Percentiles rank a stretch among this genome's conserved stretches.
These are phyloP conservation scores for Yamadazyma atlantica DNA, from an alignment of 1,139 yeast genomes.

Conservation along the genomic window DNA sequence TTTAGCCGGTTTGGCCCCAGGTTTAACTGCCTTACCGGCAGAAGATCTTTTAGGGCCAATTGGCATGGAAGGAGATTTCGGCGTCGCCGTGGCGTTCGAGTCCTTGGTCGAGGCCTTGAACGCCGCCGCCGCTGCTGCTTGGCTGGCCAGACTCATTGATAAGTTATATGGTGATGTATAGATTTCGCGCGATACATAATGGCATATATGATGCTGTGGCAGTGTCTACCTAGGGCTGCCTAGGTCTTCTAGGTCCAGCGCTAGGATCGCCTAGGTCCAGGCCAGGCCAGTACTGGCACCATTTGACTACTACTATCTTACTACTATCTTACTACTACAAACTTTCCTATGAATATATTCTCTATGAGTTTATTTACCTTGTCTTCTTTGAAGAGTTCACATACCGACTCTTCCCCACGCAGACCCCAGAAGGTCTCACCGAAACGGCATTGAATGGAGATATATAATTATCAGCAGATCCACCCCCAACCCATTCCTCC, in stretches of 20 bases:
- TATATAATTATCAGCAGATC: slow-evolving; percentile 84
- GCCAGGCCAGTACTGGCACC: no score
- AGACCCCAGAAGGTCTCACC: slow-evolving; percentile 65
- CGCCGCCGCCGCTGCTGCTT: slow-evolving; percentile 39
- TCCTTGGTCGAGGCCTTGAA: slow-evolving; percentile 18
- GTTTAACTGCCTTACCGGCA: background rate
- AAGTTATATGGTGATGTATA: no score
- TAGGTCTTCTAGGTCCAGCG: no score
- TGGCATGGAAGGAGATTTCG: background rate
- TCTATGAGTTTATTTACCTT: slow-evolving; percentile 1
- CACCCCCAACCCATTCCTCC: slow-evolving; percentile 91
- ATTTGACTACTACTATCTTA: no score
- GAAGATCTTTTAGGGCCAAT: background rate
- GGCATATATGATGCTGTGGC: background rate
- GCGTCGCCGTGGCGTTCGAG: background rate
- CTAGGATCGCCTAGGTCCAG: no score
- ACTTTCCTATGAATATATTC: no score
- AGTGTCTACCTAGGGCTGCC: no score
- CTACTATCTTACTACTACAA: no score
- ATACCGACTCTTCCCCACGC: slow-evolving; percentile 78
- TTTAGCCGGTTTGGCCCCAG: slow-evolving; percentile 2
- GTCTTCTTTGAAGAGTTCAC: slow-evolving; percentile 59
- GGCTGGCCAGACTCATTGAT: slow-evolving; percentile 23
- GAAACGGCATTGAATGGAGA: slow-evolving; percentile 82
- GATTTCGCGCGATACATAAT: background rate